phyloP scores from a whole-genome alignment of 495 filamentous ascomycete genomes.

The Podospora pseudopauciseta region DNA sequence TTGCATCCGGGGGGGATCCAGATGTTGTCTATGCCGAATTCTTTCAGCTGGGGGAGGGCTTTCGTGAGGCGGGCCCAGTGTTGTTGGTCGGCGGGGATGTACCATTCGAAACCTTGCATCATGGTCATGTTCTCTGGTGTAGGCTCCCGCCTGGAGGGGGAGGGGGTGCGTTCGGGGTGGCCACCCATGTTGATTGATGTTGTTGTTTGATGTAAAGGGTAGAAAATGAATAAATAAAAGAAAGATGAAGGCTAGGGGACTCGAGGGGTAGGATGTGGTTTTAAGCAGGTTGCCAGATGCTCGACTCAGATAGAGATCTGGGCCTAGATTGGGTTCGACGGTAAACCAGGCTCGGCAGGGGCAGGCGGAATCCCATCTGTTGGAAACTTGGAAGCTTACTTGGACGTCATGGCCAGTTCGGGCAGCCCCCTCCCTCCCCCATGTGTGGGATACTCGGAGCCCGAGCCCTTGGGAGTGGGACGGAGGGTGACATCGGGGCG shows the following conservation, averaged over 20 bases:
- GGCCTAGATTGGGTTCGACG: background rate
- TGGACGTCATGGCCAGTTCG: background rate
- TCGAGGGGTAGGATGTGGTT: background rate
- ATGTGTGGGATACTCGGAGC: background rate
- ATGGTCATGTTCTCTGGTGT: constrained; percentile 55
- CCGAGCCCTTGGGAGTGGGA: background rate
- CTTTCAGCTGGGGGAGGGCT: constrained; percentile 53
- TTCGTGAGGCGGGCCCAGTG: constrained; percentile 61
- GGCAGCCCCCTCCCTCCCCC: too few relatives aligned
- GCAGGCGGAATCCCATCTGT: background rate
- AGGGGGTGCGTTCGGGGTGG: background rate
- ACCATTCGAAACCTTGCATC: constrained; percentile 74
- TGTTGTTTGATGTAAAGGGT: background rate
- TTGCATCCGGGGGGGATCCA: constrained; percentile 76
- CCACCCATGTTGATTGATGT: constrained; percentile 17
- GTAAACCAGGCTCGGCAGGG: background rate
- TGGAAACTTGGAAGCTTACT: background rate
- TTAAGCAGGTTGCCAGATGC: background rate
- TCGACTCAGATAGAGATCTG: background rate
- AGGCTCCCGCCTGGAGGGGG: constrained; percentile 8
- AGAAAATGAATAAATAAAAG: background rate
- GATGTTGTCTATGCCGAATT: constrained; percentile 61
- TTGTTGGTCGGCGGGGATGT: constrained; percentile 58
- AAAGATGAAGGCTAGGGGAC: background rate
- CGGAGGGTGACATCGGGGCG: background rate